A percentile compares a stretch with the other conserved stretches of the same genome.
These are phyloP conservation scores for Microcera coccophila DNA, from an alignment of 2,329 filamentous ascomycete genomes.

Conservation along the genomic window DNA sequence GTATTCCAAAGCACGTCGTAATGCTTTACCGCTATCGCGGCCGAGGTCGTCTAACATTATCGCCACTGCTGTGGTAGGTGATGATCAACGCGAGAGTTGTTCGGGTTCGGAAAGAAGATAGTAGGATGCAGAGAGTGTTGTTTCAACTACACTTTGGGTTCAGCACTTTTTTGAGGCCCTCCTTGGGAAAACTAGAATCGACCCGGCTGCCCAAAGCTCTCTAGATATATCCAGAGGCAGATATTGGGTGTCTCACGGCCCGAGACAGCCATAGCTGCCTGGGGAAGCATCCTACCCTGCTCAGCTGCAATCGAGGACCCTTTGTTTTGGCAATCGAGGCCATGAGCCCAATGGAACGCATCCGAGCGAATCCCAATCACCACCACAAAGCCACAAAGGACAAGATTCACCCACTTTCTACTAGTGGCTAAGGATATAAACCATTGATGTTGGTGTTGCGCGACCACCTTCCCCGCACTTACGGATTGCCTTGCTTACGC, in stretches of 20 bases:
- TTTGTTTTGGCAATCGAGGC: background rate
- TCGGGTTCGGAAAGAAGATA: background rate
- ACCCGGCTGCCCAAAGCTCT: too few relatives aligned
- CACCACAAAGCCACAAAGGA: background rate
- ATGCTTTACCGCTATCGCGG: constrained; percentile 1
- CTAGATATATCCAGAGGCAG: too few relatives aligned
- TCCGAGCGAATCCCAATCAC: background rate
- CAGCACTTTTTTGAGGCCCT: too few relatives aligned
- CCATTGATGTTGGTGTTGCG: constrained; percentile 5
- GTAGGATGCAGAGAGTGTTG: too few relatives aligned
- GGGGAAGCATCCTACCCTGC: background rate
- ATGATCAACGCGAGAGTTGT: background rate
- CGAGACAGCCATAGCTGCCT: background rate
- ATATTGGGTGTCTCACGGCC: too few relatives aligned
- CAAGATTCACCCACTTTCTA: too few relatives aligned
- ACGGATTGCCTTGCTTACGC: constrained; percentile 5
- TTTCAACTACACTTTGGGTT: too few relatives aligned
- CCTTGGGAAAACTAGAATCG: too few relatives aligned
- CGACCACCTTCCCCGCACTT: background rate
- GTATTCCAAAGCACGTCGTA: constrained; percentile 5
- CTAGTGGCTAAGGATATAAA: background rate
- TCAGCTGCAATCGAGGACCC: background rate
- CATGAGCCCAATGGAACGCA: background rate
- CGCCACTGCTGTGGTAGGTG: background rate
- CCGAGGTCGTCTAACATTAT: background rate